Evolutionary conservation across 805 yeast genomes (phyloP), one percentile per base, ranked within the genome.

Genomic region (Teunomyces aglyptinius): DNA sequence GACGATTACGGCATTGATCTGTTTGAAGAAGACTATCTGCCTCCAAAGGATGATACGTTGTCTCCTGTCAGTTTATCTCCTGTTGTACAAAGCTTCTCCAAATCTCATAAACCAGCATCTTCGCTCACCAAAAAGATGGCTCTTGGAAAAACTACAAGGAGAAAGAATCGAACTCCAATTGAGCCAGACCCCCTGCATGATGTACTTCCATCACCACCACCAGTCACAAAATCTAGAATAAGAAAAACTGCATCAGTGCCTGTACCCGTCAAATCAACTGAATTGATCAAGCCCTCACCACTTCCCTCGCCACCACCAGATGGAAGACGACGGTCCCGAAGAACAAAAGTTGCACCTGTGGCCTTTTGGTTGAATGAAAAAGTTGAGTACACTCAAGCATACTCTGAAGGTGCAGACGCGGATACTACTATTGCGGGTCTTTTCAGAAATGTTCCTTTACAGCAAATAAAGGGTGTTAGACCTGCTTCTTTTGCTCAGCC

Each of bases 351-450:
- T 5, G 78, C 83, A 3, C 92, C 96, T 0, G 67, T 89, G 51
- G 91, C 89, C 2, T 86, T 76, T 60, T 89, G 96, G 96, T 79
- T 86, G 60, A 87, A 86, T 57, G 96, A 89, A 64, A 72, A 81
- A 49, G 78, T 86, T 26, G 78, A 86, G 3, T 89, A 86, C 57
- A 55, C 68, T 1, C 51, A 68, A 31, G 70, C 72, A 5, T 29
- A 52, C 33, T 70, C 74, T 35, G 56, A 67, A 5, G 63, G 54
- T 15, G 60, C 53, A 13, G 77, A 75, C 46, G 74, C 78, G 4
- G 79, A 78, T 45, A 67, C 73, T 15, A 68, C 72, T 2, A 53
- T 70, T 29, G 57, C 60, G 15, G 53, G 51, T 11, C 71, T 68
- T 45, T 63, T 68, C 19, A 52, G 57, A 12, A 63, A 63, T 28